Evolutionary conservation across 352 stramenopile species (phyloP).

Genomic region (Thraustochytrium sp.): DNA sequence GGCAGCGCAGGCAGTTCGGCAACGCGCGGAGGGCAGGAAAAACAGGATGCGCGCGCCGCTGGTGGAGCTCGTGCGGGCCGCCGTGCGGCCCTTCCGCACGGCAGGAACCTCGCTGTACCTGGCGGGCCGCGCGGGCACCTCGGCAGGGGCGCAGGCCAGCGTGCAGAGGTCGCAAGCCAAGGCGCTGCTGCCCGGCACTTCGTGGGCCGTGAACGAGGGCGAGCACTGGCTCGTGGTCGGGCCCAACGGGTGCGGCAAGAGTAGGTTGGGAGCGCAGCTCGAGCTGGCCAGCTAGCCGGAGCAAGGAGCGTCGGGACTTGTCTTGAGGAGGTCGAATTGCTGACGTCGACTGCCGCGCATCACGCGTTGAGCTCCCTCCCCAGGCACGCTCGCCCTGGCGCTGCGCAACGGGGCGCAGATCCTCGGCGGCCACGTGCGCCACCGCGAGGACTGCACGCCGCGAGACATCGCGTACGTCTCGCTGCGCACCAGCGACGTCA

Average conservation of each 20-base stretch:
- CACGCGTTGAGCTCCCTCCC: no score
- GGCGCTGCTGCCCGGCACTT: slow-evolving; percentile 2
- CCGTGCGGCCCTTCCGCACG: background rate
- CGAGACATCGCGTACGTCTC: slow-evolving; percentile 22
- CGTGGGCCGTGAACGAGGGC: background rate
- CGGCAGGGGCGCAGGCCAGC: background rate
- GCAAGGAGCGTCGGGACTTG: no score
- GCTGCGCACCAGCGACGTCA: background rate
- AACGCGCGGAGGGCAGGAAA: no score
- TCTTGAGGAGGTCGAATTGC: no score
- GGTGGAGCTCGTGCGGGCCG: background rate
- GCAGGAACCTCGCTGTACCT: slow-evolving; percentile 3
- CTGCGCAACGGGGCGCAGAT: slow-evolving; percentile 1
- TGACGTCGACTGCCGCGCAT: no score
- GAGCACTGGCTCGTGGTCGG: slow-evolving; percentile 34
- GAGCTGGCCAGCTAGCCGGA: background rate
- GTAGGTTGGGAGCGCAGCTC: background rate
- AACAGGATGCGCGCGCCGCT: background rate
- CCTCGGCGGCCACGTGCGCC: background rate
- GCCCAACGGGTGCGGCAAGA: slow-evolving; percentile 25
- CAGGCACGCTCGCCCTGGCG: background rate
- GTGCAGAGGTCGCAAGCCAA: background rate
- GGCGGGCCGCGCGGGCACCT: background rate
- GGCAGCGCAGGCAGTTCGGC: no score
- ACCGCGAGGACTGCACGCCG: background rate